phyloP scores from a whole-genome alignment of 1,139 yeast species.

The Yarrowia galli region DNA sequence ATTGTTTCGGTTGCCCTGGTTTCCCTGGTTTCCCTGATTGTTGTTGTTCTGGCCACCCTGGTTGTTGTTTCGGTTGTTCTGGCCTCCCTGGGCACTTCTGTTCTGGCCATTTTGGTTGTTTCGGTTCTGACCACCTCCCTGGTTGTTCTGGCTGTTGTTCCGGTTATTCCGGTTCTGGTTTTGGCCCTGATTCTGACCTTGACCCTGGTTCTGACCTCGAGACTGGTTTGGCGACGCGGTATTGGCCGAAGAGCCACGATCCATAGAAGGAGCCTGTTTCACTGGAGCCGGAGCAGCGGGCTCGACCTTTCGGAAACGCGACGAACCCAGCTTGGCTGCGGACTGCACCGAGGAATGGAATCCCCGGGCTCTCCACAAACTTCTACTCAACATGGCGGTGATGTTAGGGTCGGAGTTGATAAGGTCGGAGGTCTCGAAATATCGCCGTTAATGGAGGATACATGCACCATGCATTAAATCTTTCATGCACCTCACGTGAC shows the following conservation, averaged over 20 bases:
- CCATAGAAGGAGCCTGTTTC: neutral
- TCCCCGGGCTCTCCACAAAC: conserved; percentile 28
- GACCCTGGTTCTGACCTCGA: neutral
- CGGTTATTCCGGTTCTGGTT: neutral
- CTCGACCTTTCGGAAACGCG: conserved; percentile 20
- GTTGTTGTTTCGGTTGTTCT: neutral
- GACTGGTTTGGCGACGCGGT: neutral
- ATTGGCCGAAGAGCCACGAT: neutral
- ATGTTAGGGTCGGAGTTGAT: neutral
- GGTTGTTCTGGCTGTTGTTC: neutral
- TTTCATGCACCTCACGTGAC: conserved; percentile 31
- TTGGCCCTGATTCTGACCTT: conserved; percentile 1
- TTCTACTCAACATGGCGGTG: conserved; percentile 32
- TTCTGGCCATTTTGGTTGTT: neutral
- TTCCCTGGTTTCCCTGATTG: neutral
- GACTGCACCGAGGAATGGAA: conserved; percentile 24
- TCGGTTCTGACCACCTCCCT: conserved; percentile 2
- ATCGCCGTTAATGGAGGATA: conserved; percentile 20
- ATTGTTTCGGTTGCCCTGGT: neutral
- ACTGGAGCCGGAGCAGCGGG: conserved; percentile 1
- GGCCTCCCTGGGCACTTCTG: too few relatives aligned
- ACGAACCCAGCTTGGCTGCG: conserved; percentile 15
- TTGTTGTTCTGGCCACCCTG: neutral
- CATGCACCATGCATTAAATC: conserved; percentile 35
- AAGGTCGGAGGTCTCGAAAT: conserved; percentile 9